These are phyloP conservation scores for Termitomyces sp. DNA, from an alignment of 768 basidiomycete genomes.

Conservation along the genomic window DNA sequence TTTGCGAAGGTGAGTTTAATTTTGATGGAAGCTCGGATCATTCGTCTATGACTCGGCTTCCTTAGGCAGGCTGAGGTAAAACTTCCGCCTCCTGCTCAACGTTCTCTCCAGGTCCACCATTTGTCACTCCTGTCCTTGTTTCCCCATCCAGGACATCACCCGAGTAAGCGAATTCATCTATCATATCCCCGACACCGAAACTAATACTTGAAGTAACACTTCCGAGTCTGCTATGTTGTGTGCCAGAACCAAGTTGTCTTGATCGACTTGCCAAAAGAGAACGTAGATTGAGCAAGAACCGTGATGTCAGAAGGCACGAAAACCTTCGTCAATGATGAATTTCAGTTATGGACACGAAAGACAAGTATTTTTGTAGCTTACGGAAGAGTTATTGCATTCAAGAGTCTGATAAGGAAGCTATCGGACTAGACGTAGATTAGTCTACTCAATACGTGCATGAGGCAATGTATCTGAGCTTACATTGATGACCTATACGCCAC, in stretches of 20 bases:
- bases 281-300: conserved; percentile 13
- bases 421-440: neutral
- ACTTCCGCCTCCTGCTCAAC: neutral
- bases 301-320: conserved; percentile 13
- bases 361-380: neutral
- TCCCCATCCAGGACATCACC: neutral
- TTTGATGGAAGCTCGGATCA: too few species aligned
- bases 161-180: conserved; percentile 6
- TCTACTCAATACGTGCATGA: neutral
- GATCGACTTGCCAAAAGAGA: neutral
- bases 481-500: neutral
- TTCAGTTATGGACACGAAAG: neutral
- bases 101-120: neutral
- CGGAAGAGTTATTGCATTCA: conserved; percentile 11
- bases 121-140: neutral
- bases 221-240: neutral
- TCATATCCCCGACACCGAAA: conserved; percentile 3
- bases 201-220: conserved; percentile 1
- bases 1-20: too few species aligned
- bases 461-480: neutral
- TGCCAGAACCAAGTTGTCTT: neutral
- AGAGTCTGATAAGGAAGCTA: conserved; percentile 4
- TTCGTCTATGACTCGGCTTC: too few species aligned
- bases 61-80: neutral
- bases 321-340: neutral